Conservation (phyloP, 208 protist species). For the Acanthamoeba castellanii region DNA sequence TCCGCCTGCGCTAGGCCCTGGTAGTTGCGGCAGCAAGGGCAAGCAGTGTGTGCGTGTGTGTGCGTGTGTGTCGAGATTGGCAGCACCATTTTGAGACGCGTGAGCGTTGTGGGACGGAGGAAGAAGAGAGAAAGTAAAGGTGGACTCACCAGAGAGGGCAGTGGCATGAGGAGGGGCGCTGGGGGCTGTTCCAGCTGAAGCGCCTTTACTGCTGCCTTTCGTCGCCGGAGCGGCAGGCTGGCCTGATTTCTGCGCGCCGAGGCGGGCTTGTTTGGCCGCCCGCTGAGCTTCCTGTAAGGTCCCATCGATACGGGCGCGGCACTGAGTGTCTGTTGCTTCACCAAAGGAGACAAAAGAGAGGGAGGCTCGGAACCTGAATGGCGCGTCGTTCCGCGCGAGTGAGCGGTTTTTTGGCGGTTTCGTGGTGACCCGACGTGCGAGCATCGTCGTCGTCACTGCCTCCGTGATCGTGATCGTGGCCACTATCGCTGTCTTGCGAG, state of each 20-base stretch:
- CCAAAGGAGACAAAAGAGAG: background rate
- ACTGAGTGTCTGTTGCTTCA: background rate
- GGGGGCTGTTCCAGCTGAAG: background rate
- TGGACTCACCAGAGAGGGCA: background rate
- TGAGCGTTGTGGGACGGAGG: background rate
- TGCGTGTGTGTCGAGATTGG: background rate
- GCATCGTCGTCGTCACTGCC: background rate
- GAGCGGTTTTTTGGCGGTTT: conserved; percentile 1
- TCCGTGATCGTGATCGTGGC: background rate
- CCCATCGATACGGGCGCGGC: background rate
- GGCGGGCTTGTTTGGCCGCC: conserved; percentile 1
- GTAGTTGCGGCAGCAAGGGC: no score
- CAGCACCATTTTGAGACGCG: background rate
- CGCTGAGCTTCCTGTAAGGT: background rate
- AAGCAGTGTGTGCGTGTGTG: no score
- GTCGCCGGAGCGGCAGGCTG: background rate
- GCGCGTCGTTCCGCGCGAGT: conserved; percentile 32
- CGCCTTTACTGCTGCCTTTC: background rate
- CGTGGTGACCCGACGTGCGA: background rate
- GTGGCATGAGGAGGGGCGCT: background rate
- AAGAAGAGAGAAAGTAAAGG: no score
- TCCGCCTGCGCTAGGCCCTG: background rate
- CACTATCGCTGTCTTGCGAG: background rate
- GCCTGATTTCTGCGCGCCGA: background rate
- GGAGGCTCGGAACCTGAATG: background rate